phyloP scores from a whole-genome alignment of 2,329 filamentous ascomycete species.

The Calonectria fujianensis region DNA sequence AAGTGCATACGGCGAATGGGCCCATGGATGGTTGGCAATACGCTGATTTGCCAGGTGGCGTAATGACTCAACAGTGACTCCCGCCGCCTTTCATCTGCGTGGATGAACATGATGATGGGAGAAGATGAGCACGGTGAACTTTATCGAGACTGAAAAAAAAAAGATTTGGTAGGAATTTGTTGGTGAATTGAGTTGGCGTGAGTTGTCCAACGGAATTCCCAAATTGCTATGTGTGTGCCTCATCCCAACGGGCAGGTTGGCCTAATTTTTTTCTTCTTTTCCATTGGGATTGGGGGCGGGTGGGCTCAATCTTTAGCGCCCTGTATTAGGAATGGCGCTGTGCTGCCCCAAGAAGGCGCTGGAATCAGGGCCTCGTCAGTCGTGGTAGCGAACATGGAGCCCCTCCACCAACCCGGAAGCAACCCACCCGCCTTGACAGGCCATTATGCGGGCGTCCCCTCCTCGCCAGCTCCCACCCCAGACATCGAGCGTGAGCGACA shows the following conservation, averaged over 20 bases:
- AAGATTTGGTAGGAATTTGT: slow-evolving; percentile 1
- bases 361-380: slow-evolving; percentile 13
- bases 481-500: slow-evolving; percentile 28
- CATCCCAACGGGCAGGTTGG: slow-evolving; percentile 20
- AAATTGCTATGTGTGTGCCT: background rate
- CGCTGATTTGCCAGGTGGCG: slow-evolving; percentile 34
- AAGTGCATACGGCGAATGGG: slow-evolving; percentile 43
- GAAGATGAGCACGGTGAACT: background rate
- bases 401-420: slow-evolving; percentile 35
- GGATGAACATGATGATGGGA: background rate
- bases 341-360: background rate
- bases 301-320: slow-evolving; percentile 28
- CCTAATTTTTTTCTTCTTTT: slow-evolving; percentile 9
- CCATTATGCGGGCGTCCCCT: slow-evolving; percentile 40
- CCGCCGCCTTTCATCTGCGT: slow-evolving; percentile 24
- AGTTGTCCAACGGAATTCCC: slow-evolving; percentile 16
- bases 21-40: slow-evolving; percentile 34
- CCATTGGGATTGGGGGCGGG: background rate
- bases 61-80: slow-evolving; percentile 25
- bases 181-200: slow-evolving; percentile 22
- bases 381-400: slow-evolving; percentile 19
- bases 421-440: slow-evolving; percentile 33
- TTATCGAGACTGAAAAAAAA: background rate
- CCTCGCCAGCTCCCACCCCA: slow-evolving; percentile 20
- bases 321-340: slow-evolving; percentile 35